Evolutionary conservation across 192 early-diverging fungal species (phyloP), one percentile per base, ranked within the genome.

Genomic region (Podila horticola): DNA sequence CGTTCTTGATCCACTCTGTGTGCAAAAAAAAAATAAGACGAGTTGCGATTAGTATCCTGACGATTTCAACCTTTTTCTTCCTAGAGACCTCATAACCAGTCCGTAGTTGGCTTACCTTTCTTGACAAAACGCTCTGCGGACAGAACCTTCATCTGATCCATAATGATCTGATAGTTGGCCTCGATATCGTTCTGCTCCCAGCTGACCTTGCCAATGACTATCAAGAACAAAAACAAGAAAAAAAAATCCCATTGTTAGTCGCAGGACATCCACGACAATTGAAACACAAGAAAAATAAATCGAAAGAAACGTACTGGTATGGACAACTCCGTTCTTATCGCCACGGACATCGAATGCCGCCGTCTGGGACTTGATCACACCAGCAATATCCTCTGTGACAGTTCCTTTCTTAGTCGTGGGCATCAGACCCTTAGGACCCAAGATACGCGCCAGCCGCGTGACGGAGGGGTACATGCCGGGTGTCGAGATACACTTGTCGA

Each of bases 401-500:
- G 95, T 97, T 58, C 93, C 93, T 74, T 92, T 93, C 59, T 93
- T 94, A 28, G 89, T 84, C 5, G 92, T 97, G 28, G 97, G 97
- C 97, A 99, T 98, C 67, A 99, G 85, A n/a, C 95, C 95, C 79
- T 95, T 95, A 30, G 97, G 97, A 69, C 97, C 97, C 72, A 99
- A 82, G 30, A 96, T 79, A 58, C 92, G 90, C 8, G 96, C 97
- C 79, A 99, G 92, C 76, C 92, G 94, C 41, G 95, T 88, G 38
- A 97, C 95, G 48, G 89, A 84, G 29, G 96, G 95, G 83, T 95
- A 91, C 93, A 97, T 95, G 20, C 87, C 93, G 33, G 93, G 94
- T 38, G 96, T 99, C 9, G 95, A 88, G 61, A 99, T 84, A 66
- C 92, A 93, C 72, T 93, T 94, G 86, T 96, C 93, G 76, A 97